phyloP scores from a whole-genome alignment of 805 yeast species.

The Ogataea methylovora region DNA sequence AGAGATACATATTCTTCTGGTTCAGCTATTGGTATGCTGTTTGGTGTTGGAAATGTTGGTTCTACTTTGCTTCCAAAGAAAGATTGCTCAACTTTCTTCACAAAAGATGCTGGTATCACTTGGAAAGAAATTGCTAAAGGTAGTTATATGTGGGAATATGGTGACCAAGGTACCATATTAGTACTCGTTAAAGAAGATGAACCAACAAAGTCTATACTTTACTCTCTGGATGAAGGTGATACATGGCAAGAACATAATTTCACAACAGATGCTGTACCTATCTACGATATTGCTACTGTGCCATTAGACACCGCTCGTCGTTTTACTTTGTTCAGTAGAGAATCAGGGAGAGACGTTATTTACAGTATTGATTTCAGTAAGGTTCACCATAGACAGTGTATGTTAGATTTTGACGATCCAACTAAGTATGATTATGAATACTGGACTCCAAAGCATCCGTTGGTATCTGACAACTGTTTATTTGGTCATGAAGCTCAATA shows the following conservation, averaged over 20 bases:
- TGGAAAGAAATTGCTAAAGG: slow-evolving; percentile 81
- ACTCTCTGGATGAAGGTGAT: slow-evolving; percentile 73
- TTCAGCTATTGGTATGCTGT: slow-evolving; percentile 65
- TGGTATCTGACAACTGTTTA: slow-evolving; percentile 43
- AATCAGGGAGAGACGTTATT: slow-evolving; percentile 25
- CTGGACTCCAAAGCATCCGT: slow-evolving; percentile 56
- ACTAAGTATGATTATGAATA: slow-evolving; percentile 50
- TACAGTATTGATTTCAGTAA: slow-evolving; percentile 52
- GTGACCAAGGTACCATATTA: slow-evolving; percentile 87
- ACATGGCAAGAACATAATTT: slow-evolving; percentile 68
- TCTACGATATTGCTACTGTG: slow-evolving; percentile 77
- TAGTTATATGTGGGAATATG: slow-evolving; percentile 86
- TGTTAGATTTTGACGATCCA: slow-evolving; percentile 34
- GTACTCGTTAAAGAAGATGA: slow-evolving; percentile 58
- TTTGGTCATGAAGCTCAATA: slow-evolving; percentile 66
- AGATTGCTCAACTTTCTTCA: slow-evolving; percentile 47
- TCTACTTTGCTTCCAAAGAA: slow-evolving; percentile 38
- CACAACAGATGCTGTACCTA: slow-evolving; percentile 42
- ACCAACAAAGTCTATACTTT: slow-evolving; percentile 49
- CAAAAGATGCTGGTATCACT: slow-evolving; percentile 85
- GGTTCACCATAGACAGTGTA: slow-evolving; percentile 48
- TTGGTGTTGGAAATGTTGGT: slow-evolving; percentile 95
- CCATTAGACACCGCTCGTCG: slow-evolving; percentile 86
- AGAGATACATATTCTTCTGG: slow-evolving; percentile 22
- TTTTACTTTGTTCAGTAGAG: slow-evolving; percentile 58